These are phyloP conservation scores for Pouteria glomerata DNA, from an alignment of 148 eudicot species.

Conservation along the genomic window DNA sequence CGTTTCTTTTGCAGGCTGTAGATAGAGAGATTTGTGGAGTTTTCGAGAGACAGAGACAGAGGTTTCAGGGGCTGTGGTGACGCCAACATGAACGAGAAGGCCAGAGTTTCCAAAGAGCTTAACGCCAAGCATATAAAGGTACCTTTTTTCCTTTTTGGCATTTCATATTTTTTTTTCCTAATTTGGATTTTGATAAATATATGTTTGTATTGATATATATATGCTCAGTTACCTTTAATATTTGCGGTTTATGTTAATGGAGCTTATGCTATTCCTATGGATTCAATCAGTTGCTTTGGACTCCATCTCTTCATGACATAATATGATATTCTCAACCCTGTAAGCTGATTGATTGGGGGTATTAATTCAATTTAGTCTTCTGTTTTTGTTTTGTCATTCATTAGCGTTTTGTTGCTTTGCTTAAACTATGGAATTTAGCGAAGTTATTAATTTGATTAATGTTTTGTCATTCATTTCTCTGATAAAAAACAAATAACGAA, in stretches of 20 bases:
- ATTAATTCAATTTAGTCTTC: not conserved
- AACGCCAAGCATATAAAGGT: conserved; percentile 57
- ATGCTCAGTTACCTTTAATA: no score
- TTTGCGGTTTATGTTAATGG: no score
- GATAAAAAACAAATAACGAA: not conserved
- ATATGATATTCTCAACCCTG: not conserved
- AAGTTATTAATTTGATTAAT: not conserved
- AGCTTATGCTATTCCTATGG: not conserved
- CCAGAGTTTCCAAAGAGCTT: conserved; percentile 49
- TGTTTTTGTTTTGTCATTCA: not conserved
- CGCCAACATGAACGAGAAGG: conserved; percentile 49
- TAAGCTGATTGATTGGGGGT: not conserved
- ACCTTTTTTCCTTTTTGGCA: not conserved
- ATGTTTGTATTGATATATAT: not conserved
- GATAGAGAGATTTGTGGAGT: not conserved
- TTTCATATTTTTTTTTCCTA: no score
- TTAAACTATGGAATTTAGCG: not conserved
- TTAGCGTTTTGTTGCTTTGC: not conserved
- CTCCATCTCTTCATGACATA: not conserved
- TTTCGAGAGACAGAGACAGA: not conserved
- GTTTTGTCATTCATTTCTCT: not conserved
- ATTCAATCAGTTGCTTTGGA: not conserved
- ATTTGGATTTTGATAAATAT: not conserved
- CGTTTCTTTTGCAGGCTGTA: not conserved
- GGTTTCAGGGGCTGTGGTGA: no score